Percentiles rank a stretch among this genome's conserved stretches.
Evolutionary conservation across 345 rosid species (phyloP).

Genomic region (Mallotus nudiflorus): DNA sequence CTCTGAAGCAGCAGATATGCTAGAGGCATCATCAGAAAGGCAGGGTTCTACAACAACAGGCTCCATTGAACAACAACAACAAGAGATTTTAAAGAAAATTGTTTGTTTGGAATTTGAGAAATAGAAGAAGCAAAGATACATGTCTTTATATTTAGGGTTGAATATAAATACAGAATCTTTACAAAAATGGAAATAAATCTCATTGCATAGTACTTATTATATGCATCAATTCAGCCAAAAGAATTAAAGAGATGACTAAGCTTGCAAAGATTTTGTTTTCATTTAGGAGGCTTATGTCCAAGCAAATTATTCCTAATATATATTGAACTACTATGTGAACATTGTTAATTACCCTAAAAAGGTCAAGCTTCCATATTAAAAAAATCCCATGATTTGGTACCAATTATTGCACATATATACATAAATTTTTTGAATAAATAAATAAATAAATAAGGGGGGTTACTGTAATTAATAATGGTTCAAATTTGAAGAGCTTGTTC

Average conservation of each 20-base stretch:
- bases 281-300: background rate
- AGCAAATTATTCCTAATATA: conserved; percentile 3
- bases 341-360: background rate
- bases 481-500: background rate
- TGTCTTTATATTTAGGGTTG: conserved; percentile 21
- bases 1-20: conserved; percentile 36
- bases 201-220: conserved; percentile 1
- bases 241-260: conserved; percentile 15
- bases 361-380: conserved; percentile 3
- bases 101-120: background rate
- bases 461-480: background rate
- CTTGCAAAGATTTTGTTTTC: conserved; percentile 4
- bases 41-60: conserved; percentile 12
- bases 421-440: background rate
- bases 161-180: conserved; percentile 22
- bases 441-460: background rate
- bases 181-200: conserved; percentile 35
- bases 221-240: conserved; percentile 12
- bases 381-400: background rate
- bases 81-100: background rate
- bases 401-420: background rate
- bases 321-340: conserved; percentile 11
- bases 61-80: conserved; percentile 25
- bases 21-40: conserved; percentile 36
- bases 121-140: background rate